Evolutionary conservation across 768 basidiomycete genomes (phyloP).

Genomic region (Hemileccinum impolitum): DNA sequence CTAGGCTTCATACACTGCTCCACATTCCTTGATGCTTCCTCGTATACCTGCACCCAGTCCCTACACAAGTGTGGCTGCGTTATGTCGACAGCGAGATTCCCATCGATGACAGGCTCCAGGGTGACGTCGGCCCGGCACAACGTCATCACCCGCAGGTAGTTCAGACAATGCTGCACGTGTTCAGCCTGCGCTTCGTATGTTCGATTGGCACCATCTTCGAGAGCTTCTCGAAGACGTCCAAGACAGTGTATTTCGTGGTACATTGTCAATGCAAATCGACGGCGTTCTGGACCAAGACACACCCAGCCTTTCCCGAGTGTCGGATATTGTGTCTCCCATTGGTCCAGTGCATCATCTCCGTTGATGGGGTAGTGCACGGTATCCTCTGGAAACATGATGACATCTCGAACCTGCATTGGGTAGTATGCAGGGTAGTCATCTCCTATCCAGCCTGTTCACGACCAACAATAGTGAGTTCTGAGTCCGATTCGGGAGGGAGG

Average conservation of each 20-base stretch:
- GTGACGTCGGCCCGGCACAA: constrained; percentile 48
- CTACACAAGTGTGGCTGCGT: constrained; percentile 24
- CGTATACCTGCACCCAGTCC: constrained; percentile 26
- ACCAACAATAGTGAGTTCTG: not conserved
- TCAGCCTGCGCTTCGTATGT: constrained; percentile 15
- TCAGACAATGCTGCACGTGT: constrained; percentile 43
- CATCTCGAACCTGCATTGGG: constrained; percentile 21
- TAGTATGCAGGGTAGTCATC: constrained; percentile 28
- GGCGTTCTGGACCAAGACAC: constrained; percentile 26
- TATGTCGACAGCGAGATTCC: constrained; percentile 16
- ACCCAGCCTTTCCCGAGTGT: constrained; percentile 20
- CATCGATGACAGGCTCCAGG: constrained; percentile 38
- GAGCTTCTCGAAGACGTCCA: constrained; percentile 25
- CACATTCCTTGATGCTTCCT: constrained; percentile 18
- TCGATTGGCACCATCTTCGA: constrained; percentile 13
- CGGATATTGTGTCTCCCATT: constrained; percentile 26
- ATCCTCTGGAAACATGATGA: constrained; percentile 26
- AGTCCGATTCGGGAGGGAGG: not conserved
- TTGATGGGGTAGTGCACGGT: constrained; percentile 25
- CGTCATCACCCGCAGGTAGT: constrained; percentile 44
- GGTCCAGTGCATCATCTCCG: constrained; percentile 17
- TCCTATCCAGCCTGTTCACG: constrained; percentile 20
- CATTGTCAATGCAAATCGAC: constrained; percentile 34
- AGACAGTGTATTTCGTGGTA: constrained; percentile 40
- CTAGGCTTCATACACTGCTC: constrained; percentile 3